Evolutionary conservation across 1,284 basidiomycete genomes (phyloP).

Genomic region (Trametes pubescens): DNA sequence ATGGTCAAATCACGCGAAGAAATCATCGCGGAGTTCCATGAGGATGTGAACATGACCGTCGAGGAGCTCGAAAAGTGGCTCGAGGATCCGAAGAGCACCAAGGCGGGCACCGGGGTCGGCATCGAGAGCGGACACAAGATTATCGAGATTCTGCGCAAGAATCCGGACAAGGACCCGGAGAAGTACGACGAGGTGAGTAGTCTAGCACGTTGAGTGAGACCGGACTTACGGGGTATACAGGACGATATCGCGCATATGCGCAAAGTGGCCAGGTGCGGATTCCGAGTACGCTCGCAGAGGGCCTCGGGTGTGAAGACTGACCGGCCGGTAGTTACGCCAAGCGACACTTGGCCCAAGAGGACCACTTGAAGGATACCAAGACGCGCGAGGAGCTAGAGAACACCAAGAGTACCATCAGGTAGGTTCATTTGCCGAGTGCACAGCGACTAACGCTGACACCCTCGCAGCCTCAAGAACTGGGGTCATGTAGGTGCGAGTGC

Average conservation of each 20-base stretch:
- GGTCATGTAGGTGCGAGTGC: slow-evolving; percentile 41
- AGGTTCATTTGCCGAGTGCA: neutral
- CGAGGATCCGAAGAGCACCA: slow-evolving; percentile 42
- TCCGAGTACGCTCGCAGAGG: too few relatives aligned
- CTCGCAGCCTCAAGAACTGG: slow-evolving; percentile 45
- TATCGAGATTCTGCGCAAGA: slow-evolving; percentile 46
- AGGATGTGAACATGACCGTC: slow-evolving; percentile 46
- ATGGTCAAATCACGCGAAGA: slow-evolving; percentile 39
- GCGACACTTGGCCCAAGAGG: slow-evolving; percentile 49
- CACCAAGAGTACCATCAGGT: slow-evolving; percentile 49
- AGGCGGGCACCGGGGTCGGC: slow-evolving; percentile 47
- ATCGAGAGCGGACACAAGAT: slow-evolving; percentile 48
- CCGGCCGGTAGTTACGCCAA: slow-evolving; percentile 26
- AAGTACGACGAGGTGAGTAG: slow-evolving; percentile 43
- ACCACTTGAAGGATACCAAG: slow-evolving; percentile 47
- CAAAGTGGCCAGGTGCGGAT: slow-evolving; percentile 46
- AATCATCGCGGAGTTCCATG: slow-evolving; percentile 40
- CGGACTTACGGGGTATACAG: slow-evolving; percentile 21
- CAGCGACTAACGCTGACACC: neutral
- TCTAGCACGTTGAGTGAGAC: neutral
- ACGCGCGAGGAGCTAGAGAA: slow-evolving; percentile 45
- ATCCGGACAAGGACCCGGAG: slow-evolving; percentile 44
- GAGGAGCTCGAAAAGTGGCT: slow-evolving; percentile 48
- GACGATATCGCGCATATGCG: slow-evolving; percentile 48
- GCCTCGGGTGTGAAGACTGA: too few relatives aligned